Evolutionary conservation across 1,284 basidiomycete species (phyloP).

Genomic region (Tremellales sp.): DNA sequence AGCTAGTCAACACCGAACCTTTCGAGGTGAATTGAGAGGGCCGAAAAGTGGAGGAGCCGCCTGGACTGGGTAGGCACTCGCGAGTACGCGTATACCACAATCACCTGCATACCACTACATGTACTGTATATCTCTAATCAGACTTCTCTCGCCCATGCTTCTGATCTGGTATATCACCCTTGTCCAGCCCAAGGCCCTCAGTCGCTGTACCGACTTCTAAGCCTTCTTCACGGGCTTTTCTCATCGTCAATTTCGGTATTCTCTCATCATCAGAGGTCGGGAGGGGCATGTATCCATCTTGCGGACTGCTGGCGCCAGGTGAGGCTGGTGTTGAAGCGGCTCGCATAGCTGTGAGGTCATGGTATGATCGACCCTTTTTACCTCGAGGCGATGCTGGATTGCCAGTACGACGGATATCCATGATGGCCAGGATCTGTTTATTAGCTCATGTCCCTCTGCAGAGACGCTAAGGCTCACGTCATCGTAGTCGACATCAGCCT

Average conservation of each 20-base stretch:
- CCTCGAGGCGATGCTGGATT: conserved; percentile 24
- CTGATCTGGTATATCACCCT: background rate
- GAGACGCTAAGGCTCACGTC: conserved; percentile 36
- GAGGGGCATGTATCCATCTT: background rate
- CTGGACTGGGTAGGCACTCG: no score
- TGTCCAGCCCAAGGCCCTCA: background rate
- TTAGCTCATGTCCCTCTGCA: background rate
- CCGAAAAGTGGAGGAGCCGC: no score
- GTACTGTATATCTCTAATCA: no score
- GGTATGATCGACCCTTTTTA: conserved; percentile 31
- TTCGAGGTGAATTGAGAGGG: no score
- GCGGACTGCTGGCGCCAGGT: background rate
- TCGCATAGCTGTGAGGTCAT: conserved; percentile 20
- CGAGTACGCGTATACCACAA: no score
- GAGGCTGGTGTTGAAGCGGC: conserved; percentile 3
- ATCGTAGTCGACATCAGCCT: conserved; percentile 52
- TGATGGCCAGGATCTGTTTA: conserved; percentile 38
- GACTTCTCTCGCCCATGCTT: no score
- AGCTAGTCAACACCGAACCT: no score
- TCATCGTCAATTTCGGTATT: background rate
- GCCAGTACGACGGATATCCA: conserved; percentile 35
- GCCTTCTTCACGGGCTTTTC: background rate
- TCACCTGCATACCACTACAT: no score
- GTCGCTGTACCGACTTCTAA: background rate
- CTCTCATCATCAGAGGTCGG: background rate